Evolutionary conservation across 345 rosid species (phyloP).

Genomic region (Ailanthus altissimus): DNA sequence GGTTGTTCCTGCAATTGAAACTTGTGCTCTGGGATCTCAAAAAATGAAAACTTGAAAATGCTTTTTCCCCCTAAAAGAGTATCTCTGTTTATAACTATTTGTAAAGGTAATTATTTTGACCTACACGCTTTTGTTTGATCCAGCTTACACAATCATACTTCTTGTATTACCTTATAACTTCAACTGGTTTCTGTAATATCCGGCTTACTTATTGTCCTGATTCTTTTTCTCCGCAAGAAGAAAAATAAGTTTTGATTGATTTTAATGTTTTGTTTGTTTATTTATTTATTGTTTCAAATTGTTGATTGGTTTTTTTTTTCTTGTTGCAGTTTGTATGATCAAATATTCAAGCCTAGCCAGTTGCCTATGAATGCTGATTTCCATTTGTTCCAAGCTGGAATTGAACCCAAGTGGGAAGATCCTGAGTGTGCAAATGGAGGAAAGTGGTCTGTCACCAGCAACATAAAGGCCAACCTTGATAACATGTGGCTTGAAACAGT

Average conservation of each 20-base stretch:
- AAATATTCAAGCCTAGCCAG: slow-evolving; percentile 77
- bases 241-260: neutral
- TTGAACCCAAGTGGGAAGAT: slow-evolving; percentile 99
- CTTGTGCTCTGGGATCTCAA: neutral
- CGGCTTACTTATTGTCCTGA: neutral
- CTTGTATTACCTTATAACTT: neutral
- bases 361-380: slow-evolving; percentile 64
- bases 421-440: slow-evolving; percentile 93
- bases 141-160: neutral
- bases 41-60: neutral
- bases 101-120: neutral
- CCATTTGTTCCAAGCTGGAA: slow-evolving; percentile 83
- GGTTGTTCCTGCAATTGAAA: neutral
- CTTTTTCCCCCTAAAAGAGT: neutral
- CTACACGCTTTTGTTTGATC: neutral
- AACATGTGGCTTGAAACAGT: slow-evolving; percentile 90
- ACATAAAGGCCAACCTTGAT: slow-evolving; percentile 58
- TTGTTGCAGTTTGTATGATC: slow-evolving; percentile 67
- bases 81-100: neutral
- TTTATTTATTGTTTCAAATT: neutral
- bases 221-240: neutral
- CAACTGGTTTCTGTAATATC: neutral
- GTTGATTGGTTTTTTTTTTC: slow-evolving; percentile 10
- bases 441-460: slow-evolving; percentile 69
- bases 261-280: neutral